Evolutionary conservation across 2,329 filamentous ascomycete genomes (phyloP).

Genomic region (Magnaporthales sp.): DNA sequence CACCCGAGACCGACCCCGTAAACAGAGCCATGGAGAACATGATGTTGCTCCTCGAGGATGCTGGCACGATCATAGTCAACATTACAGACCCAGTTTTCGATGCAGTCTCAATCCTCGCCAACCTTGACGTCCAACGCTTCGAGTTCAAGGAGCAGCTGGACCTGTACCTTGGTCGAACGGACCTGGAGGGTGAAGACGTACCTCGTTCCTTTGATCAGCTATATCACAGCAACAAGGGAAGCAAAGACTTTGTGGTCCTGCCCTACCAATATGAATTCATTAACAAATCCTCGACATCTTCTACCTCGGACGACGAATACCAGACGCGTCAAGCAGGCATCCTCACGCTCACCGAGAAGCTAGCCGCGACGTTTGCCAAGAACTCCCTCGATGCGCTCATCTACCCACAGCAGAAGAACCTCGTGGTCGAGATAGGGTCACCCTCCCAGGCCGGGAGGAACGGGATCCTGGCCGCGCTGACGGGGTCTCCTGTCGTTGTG

Average conservation of each 20-base stretch:
- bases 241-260: slow-evolving; percentile 45
- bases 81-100: slow-evolving; percentile 43
- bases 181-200: slow-evolving; percentile 25
- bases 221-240: slow-evolving; percentile 26
- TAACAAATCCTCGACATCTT: slow-evolving; percentile 38
- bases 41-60: slow-evolving; percentile 31
- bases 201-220: slow-evolving; percentile 38
- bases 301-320: slow-evolving; percentile 38
- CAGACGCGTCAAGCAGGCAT: slow-evolving; percentile 36
- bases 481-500: slow-evolving; percentile 31
- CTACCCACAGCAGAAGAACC: slow-evolving; percentile 57
- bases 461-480: slow-evolving; percentile 30
- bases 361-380: slow-evolving; percentile 39
- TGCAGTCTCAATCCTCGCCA: slow-evolving; percentile 33
- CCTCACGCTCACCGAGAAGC: slow-evolving; percentile 37
- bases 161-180: slow-evolving; percentile 39
- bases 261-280: slow-evolving; percentile 49
- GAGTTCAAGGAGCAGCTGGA: slow-evolving; percentile 50
- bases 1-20: slow-evolving; percentile 46
- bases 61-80: slow-evolving; percentile 41
- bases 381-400: slow-evolving; percentile 47
- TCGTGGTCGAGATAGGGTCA: slow-evolving; percentile 49
- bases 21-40: slow-evolving; percentile 41
- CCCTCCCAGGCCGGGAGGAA: slow-evolving; percentile 50
- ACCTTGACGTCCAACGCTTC: slow-evolving; percentile 50